A percentile compares a stretch with the other conserved stretches of the same genome.
Conservation (phyloP, 2,329 filamentous ascomycete genomes). For the Chaetomium sp. region DNA sequence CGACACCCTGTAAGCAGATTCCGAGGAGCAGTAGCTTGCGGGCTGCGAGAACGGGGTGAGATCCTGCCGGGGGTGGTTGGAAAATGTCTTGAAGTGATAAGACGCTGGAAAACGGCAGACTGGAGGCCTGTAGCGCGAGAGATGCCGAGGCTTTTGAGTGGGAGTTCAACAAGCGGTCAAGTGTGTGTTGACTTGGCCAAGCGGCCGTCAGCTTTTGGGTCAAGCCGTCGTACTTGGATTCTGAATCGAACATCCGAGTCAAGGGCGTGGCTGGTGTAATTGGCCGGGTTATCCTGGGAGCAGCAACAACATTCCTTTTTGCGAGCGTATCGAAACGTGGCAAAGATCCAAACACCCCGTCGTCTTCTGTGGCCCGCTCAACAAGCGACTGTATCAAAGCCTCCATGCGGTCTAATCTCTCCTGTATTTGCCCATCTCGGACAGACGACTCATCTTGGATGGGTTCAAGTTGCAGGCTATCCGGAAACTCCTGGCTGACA, state of each 20-base stretch:
- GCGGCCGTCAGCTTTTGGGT: not conserved
- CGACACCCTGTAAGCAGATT: not conserved
- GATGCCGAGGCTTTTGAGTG: not conserved
- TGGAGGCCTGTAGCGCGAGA: not conserved
- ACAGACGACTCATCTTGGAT: not conserved
- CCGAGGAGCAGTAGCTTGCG: not conserved
- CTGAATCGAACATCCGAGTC: not conserved
- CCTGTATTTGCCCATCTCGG: not conserved
- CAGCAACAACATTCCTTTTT: not conserved
- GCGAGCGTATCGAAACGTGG: no score
- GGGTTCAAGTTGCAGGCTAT: constrained; percentile 18
- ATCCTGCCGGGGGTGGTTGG: not conserved
- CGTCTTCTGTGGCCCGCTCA: not conserved
- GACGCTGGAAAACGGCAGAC: not conserved
- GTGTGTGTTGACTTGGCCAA: not conserved
- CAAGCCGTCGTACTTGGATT: not conserved
- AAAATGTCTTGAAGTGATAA: not conserved
- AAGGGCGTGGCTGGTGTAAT: not conserved
- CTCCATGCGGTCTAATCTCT: constrained; percentile 6
- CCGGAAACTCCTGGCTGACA: constrained; percentile 42
- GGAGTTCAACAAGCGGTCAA: not conserved
- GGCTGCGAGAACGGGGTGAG: not conserved
- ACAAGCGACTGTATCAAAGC: not conserved
- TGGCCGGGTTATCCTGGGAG: not conserved
- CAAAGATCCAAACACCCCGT: no score